These are phyloP conservation scores for Physaria fendleri DNA, from an alignment of 345 rosid species.

Conservation along the genomic window DNA sequence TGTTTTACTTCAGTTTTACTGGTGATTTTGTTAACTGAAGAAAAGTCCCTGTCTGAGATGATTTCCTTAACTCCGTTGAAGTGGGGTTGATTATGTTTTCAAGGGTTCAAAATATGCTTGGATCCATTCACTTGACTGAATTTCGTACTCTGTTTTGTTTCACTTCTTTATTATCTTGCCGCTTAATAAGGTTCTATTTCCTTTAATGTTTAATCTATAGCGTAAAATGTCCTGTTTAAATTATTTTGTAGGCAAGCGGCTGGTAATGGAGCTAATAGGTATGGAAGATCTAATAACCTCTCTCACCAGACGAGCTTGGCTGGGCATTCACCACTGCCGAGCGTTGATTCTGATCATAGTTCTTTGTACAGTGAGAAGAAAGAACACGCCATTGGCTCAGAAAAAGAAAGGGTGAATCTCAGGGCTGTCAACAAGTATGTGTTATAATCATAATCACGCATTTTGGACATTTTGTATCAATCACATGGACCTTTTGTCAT, in stretches of 20 bases:
- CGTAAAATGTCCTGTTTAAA: constrained; percentile 18
- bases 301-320: constrained; percentile 54
- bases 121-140: constrained; percentile 9
- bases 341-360: constrained; percentile 45
- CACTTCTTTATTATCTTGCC: constrained; percentile 5
- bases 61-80: constrained; percentile 3
- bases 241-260: constrained; percentile 51
- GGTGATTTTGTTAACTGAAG: not conserved
- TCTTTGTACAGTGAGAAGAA: constrained; percentile 60
- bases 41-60: not conserved
- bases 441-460: not conserved
- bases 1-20: not conserved
- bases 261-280: constrained; percentile 53
- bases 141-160: constrained; percentile 6
- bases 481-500: not conserved
- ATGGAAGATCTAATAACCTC: constrained; percentile 62
- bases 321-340: constrained; percentile 48
- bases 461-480: not conserved
- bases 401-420: constrained; percentile 71
- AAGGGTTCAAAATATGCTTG: constrained; percentile 11
- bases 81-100: constrained; percentile 11
- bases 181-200: not conserved
- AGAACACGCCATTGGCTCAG: constrained; percentile 63
- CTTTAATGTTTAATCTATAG: not conserved
- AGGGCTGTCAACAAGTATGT: constrained; percentile 75